Conservation (phyloP, 441 rosid species). For the Populus trichocarpa region DNA sequence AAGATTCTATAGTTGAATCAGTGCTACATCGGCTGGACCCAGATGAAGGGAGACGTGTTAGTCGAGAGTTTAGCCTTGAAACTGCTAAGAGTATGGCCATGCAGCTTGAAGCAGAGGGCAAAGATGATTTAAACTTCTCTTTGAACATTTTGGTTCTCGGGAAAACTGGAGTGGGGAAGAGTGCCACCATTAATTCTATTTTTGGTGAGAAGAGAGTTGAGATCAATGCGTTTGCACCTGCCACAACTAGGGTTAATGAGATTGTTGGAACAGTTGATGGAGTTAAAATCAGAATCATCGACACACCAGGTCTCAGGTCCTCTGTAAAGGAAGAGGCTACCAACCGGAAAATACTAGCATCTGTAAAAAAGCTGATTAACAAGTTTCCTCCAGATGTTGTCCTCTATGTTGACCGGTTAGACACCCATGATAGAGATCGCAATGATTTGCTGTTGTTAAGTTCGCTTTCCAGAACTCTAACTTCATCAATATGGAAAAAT, state of each 20-base stretch:
- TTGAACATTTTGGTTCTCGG: constrained; percentile 74
- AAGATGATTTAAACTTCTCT: constrained; percentile 46
- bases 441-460: constrained; percentile 49
- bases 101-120: constrained; percentile 46
- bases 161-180: constrained; percentile 89
- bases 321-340: constrained; percentile 42
- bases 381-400: constrained; percentile 72
- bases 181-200: constrained; percentile 85
- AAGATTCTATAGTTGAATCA: constrained; percentile 47
- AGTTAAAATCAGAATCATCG: constrained; percentile 52
- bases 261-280: constrained; percentile 56
- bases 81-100: constrained; percentile 35
- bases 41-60: constrained; percentile 32
- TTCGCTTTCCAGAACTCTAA: constrained; percentile 45
- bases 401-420: constrained; percentile 78
- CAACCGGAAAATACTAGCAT: constrained; percentile 51
- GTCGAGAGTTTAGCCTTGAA: constrained; percentile 37
- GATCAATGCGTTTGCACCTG: constrained; percentile 56
- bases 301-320: constrained; percentile 73
- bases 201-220: constrained; percentile 49
- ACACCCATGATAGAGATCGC: constrained; percentile 35
- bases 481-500: constrained; percentile 68
- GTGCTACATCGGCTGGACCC: constrained; percentile 39
- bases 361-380: constrained; percentile 54
- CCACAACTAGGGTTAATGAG: constrained; percentile 50